Conservation (phyloP, 75 land plant species). For the Azolla pinnata region DNA sequence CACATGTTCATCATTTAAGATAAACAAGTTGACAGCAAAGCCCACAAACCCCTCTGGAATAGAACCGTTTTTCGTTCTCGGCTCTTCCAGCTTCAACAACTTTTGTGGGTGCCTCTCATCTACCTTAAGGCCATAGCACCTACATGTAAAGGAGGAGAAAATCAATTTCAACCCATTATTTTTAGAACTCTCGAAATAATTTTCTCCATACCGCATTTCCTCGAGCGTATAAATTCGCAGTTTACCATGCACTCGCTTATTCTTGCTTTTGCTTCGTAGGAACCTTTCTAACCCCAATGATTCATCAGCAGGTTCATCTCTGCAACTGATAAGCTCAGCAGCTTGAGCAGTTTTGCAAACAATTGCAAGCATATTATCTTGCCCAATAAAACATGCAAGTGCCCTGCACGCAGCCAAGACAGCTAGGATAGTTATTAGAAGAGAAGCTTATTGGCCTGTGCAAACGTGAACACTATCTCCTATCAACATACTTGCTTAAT, state of each 20-base stretch:
- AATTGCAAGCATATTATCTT: slow-evolving; percentile 66
- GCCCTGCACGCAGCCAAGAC: slow-evolving; percentile 31
- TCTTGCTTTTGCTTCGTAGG: neutral
- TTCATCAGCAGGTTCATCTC: slow-evolving; percentile 8
- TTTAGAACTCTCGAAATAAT: too few species aligned
- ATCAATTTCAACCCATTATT: too few species aligned
- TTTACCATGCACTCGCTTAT: neutral
- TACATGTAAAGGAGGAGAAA: too few species aligned
- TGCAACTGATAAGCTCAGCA: slow-evolving; percentile 32
- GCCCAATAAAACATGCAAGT: slow-evolving; percentile 67
- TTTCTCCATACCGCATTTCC: slow-evolving; percentile 6
- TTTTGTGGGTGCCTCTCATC: slow-evolving; percentile 22
- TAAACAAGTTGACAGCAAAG: slow-evolving; percentile 27
- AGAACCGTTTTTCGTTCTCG: slow-evolving; percentile 5
- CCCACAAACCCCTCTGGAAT: slow-evolving; percentile 22
- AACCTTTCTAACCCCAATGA: neutral
- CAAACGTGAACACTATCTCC: too few species aligned
- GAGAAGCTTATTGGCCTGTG: too few species aligned
- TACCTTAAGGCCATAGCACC: slow-evolving; percentile 1
- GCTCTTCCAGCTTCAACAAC: slow-evolving; percentile 17
- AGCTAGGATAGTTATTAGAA: neutral
- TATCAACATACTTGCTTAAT: slow-evolving; percentile 63
- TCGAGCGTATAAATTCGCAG: neutral
- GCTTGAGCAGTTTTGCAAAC: slow-evolving; percentile 73
- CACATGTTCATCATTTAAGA: slow-evolving; percentile 18